Evolutionary conservation across 2,329 filamentous ascomycete species (phyloP).

Genomic region (Passalora sequoiae): DNA sequence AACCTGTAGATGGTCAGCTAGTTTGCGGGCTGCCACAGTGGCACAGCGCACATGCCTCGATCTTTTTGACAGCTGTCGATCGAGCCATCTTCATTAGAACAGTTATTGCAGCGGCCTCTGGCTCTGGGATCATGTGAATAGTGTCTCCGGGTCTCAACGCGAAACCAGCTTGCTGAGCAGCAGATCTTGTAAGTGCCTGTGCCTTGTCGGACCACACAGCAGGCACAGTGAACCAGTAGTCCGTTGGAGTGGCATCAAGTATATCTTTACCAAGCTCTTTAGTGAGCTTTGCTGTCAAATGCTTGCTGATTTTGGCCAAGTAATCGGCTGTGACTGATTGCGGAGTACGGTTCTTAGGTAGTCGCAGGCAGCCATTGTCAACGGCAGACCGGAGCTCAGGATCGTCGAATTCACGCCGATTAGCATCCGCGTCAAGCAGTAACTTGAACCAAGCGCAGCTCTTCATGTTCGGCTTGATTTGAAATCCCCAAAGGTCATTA

Average conservation of each 20-base stretch:
- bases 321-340: conserved; percentile 10
- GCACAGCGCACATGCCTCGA: background rate
- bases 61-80: background rate
- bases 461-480: conserved; percentile 10
- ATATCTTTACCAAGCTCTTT: conserved; percentile 6
- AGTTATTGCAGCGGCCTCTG: conserved; percentile 21
- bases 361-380: conserved; percentile 10
- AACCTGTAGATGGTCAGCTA: background rate
- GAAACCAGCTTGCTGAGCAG: conserved; percentile 22
- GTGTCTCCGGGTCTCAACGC: conserved; percentile 18
- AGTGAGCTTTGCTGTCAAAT: conserved; percentile 5
- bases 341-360: conserved; percentile 8
- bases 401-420: conserved; percentile 5
- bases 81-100: conserved; percentile 6
- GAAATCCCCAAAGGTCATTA: conserved; percentile 9
- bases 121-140: conserved; percentile 26
- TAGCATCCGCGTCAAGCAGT: conserved; percentile 8
- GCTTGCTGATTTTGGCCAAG: conserved; percentile 4
- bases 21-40: too few species aligned
- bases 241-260: conserved; percentile 18
- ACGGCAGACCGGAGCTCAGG: conserved; percentile 9
- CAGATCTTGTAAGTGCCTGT: conserved; percentile 18
- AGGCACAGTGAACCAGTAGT: conserved; percentile 27
- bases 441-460: conserved; percentile 16
- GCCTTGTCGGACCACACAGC: conserved; percentile 27